A percentile compares a stretch with the other conserved stretches of the same genome.
Conservation (phyloP, 2,329 filamentous ascomycete species). For the Aspergillus pseudonomiae region DNA sequence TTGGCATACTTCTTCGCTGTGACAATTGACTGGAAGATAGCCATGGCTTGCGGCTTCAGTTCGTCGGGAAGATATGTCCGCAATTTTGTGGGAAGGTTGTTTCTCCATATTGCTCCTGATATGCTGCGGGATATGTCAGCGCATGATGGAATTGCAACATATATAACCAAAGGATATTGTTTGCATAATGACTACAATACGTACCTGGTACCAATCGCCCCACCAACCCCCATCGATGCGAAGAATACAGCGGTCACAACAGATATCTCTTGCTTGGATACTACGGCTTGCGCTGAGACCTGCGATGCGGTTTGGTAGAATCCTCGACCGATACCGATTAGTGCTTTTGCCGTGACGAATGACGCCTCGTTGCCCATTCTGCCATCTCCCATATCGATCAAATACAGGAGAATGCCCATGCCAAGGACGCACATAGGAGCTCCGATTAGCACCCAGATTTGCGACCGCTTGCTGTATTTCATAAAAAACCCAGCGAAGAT, state of each 20-base stretch:
- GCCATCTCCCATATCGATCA: slow-evolving; percentile 27
- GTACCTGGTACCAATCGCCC: slow-evolving; percentile 37
- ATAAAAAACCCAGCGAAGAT: slow-evolving; percentile 40
- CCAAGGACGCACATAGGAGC: slow-evolving; percentile 41
- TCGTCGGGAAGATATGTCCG: slow-evolving; percentile 22
- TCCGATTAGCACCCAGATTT: slow-evolving; percentile 36
- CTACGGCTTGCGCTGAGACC: slow-evolving; percentile 40
- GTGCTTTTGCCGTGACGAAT: slow-evolving; percentile 37
- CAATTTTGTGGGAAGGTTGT: slow-evolving; percentile 23
- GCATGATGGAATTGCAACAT: neutral
- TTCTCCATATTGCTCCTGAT: slow-evolving; percentile 42
- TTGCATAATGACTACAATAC: rapidly evolving
- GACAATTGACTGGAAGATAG: slow-evolving; percentile 27
- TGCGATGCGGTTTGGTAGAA: slow-evolving; percentile 40
- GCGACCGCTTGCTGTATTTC: slow-evolving; percentile 40
- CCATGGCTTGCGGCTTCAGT: slow-evolving; percentile 17
- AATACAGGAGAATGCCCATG: slow-evolving; percentile 34
- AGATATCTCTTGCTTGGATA: slow-evolving; percentile 38
- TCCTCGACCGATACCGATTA: slow-evolving; percentile 39
- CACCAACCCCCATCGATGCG: slow-evolving; percentile 38
- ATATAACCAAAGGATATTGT: neutral
- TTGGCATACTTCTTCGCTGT: slow-evolving; percentile 20
- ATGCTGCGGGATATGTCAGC: slow-evolving; percentile 20
- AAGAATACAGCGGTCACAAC: slow-evolving; percentile 43
- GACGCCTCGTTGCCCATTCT: slow-evolving; percentile 35